Evolutionary conservation across 1,284 basidiomycete species (phyloP), one percentile per base, ranked within the genome.

Genomic region (Microbotryum lychnidis-dioicae): DNA sequence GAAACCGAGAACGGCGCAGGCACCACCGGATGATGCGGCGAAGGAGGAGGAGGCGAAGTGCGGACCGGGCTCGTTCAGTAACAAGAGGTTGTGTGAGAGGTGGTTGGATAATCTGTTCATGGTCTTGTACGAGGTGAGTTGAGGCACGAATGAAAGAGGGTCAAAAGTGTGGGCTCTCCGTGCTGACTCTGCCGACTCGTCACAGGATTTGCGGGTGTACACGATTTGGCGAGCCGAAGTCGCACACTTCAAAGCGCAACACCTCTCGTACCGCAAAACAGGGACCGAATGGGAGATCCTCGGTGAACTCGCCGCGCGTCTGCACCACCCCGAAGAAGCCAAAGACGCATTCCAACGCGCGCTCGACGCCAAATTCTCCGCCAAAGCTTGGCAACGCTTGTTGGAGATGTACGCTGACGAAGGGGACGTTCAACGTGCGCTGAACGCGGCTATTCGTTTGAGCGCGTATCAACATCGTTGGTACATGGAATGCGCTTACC

Each of bases 91-190:
- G 33, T 98, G 96, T 74, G 94, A 98, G 74, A 82, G 96, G 54
- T 98, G 94, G 94, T 80, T 99, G 57, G 94, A 97, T 75, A 98
- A 98, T 71, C 76, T 98, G 59, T 98, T 98, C 78, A 93, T 98
- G 91, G 92, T 97, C 2, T 79, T 97, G 5, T 97, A 97, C 75
- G 93, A 97, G 83, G 90, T 88, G 64, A 62, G 79, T 71, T 31
- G 8, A 31, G 7, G 31, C 31, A 31, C 31, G 31, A 31, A 31
- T 7, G 31, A 31, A 31, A 6, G 8, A 31, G 31, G 31, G 31
- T 25, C 7, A 21, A 29, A 42, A 8, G 9, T 37, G 6, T 47
- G 16, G 31, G 14, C 48, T 10, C 31, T n/a, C 31, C 31, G 31
- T 31, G 31, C 31, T 10, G 31, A 31, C 31, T 31, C 31, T 31